Conservation (phyloP, 495 filamentous ascomycete species). For the Neurospora sp. region DNA sequence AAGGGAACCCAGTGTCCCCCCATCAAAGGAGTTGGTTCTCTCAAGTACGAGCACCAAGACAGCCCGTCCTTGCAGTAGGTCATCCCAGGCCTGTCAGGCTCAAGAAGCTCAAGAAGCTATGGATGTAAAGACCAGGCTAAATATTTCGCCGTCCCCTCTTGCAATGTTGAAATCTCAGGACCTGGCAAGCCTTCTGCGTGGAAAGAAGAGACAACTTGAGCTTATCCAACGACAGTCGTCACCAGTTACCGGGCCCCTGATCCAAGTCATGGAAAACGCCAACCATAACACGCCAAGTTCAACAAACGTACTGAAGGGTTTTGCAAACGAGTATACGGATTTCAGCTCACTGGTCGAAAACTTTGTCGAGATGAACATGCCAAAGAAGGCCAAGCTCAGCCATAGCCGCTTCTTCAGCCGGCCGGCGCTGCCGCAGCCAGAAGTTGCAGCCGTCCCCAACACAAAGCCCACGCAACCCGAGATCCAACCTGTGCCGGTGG, state of each 20-base stretch:
- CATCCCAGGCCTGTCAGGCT: background rate
- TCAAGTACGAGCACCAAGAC: background rate
- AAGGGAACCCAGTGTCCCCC: background rate
- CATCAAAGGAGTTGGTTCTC: background rate
- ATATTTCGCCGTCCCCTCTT: background rate
- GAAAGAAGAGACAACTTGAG: slow-evolving; percentile 8
- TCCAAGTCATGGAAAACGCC: background rate
- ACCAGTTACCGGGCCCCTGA: background rate
- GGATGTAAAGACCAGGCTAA: background rate
- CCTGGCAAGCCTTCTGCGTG: slow-evolving; percentile 6
- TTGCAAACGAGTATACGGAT: slow-evolving; percentile 9
- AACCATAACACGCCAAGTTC: background rate
- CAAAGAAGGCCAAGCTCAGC: slow-evolving; percentile 22
- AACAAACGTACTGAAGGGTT: slow-evolving; percentile 9
- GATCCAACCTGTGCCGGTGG: slow-evolving; percentile 6
- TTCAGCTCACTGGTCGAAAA: slow-evolving; percentile 29
- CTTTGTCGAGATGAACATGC: slow-evolving; percentile 32
- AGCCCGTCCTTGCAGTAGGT: background rate
- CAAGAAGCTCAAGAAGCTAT: background rate
- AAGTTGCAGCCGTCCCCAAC: background rate
- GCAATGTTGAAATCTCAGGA: background rate
- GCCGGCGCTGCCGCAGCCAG: background rate
- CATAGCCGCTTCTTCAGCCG: slow-evolving; percentile 9
- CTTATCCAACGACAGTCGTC: background rate
- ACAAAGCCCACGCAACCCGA: background rate